A percentile compares a stretch with the other conserved stretches of the same genome.
Evolutionary conservation across 768 basidiomycete species (phyloP).

Genomic region (Chalciporus chontae): DNA sequence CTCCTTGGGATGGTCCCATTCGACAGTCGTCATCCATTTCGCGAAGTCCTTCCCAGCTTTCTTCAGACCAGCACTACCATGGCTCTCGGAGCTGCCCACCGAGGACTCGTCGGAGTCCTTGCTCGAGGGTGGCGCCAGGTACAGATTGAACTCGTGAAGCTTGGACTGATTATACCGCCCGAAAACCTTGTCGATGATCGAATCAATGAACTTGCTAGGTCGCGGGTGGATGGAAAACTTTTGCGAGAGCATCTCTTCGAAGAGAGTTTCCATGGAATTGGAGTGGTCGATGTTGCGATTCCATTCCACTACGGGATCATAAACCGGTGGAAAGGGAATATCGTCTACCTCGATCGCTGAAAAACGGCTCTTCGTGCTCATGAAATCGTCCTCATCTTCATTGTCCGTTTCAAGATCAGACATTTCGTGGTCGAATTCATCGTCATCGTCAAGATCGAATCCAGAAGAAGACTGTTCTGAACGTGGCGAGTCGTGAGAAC

Average conservation of each 20-base stretch:
- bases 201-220: constrained; percentile 48
- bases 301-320: constrained; percentile 37
- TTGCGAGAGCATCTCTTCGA: constrained; percentile 53
- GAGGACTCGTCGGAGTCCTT: constrained; percentile 20
- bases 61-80: constrained; percentile 21
- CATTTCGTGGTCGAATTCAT: constrained; percentile 15
- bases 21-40: constrained; percentile 35
- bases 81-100: constrained; percentile 24
- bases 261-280: constrained; percentile 52
- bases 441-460: constrained; percentile 21
- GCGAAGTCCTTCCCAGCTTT: constrained; percentile 33
- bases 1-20: constrained; percentile 33
- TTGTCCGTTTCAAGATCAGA: constrained; percentile 6
- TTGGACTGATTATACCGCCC: constrained; percentile 44
- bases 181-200: constrained; percentile 47
- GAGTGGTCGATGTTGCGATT: constrained; percentile 36
- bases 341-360: constrained; percentile 23
- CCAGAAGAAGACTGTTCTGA: constrained; percentile 11
- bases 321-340: constrained; percentile 15
- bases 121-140: constrained; percentile 47
- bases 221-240: constrained; percentile 51
- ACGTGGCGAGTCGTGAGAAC: constrained; percentile 1
- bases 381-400: constrained; percentile 25
- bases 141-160: constrained; percentile 48
- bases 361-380: constrained; percentile 30